A percentile compares a stretch with the other conserved stretches of the same genome.
Evolutionary conservation across 352 stramenopile genomes (phyloP).

Genomic region (Globisporangium spiculum): DNA sequence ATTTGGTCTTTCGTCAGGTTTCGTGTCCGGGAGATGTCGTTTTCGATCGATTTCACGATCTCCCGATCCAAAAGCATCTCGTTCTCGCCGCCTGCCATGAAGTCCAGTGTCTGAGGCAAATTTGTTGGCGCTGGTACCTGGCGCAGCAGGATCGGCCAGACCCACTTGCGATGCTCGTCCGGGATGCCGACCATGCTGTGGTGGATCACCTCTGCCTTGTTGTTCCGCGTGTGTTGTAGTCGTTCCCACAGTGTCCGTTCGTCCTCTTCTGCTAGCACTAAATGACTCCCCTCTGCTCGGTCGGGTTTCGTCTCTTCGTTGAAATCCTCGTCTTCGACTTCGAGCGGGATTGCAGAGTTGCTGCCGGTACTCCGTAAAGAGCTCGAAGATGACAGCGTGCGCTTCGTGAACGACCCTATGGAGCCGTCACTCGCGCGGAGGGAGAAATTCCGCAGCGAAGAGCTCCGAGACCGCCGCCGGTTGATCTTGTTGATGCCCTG

Average conservation of each 20-base stretch:
- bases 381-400: conserved; percentile 54
- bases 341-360: conserved; percentile 26
- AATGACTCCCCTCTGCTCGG: neutral
- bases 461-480: conserved; percentile 61
- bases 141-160: conserved; percentile 67
- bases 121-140: conserved; percentile 37
- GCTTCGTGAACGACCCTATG: conserved; percentile 32
- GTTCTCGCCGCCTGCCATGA: conserved; percentile 29
- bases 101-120: conserved; percentile 27
- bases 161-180: conserved; percentile 62
- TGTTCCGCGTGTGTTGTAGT: conserved; percentile 27
- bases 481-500: conserved; percentile 75
- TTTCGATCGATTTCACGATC: conserved; percentile 77
- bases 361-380: conserved; percentile 48
- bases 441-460: conserved; percentile 50
- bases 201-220: conserved; percentile 28
- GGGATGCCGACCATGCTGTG: conserved; percentile 57
- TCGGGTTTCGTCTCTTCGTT: conserved; percentile 13
- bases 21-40: conserved; percentile 70
- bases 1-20: conserved; percentile 55
- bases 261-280: conserved; percentile 17
- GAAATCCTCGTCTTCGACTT: conserved; percentile 18
- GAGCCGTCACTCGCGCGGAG: conserved; percentile 36
- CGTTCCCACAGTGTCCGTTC: conserved; percentile 42
- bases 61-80: conserved; percentile 57